Evolutionary conservation across 2,329 filamentous ascomycete species (phyloP).

Genomic region (Fusarium foetens): DNA sequence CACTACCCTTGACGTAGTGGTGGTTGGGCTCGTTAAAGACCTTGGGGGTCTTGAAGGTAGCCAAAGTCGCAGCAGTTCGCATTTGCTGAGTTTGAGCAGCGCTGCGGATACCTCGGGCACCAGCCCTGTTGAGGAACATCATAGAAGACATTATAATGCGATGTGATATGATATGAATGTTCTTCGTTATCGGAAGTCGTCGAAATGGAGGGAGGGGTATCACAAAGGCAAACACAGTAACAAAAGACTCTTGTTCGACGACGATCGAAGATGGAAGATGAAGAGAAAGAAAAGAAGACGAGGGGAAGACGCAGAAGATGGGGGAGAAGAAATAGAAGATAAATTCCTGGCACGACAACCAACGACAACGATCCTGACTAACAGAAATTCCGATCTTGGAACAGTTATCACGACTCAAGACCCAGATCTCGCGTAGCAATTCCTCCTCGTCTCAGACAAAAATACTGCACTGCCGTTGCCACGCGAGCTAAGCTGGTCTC

Average conservation of each 20-base stretch:
- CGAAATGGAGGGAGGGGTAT: slow-evolving; percentile 33
- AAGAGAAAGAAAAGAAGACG: neutral
- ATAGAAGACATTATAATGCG: slow-evolving; percentile 49
- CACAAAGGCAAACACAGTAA: slow-evolving; percentile 24
- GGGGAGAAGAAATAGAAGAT: slow-evolving; percentile 12
- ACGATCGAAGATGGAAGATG: slow-evolving; percentile 30
- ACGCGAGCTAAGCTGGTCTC: slow-evolving; percentile 19
- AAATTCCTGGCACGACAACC: slow-evolving; percentile 1
- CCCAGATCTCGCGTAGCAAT: slow-evolving; percentile 19
- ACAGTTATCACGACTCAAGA: slow-evolving; percentile 24
- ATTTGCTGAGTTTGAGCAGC: slow-evolving; percentile 46
- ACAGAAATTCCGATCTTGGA: slow-evolving; percentile 25
- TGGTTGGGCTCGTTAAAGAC: slow-evolving; percentile 96
- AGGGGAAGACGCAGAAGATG: slow-evolving; percentile 1
- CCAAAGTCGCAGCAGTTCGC: slow-evolving; percentile 67
- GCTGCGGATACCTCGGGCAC: slow-evolving; percentile 47
- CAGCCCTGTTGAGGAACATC: slow-evolving; percentile 48
- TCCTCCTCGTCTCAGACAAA: neutral
- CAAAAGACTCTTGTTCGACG: slow-evolving; percentile 19
- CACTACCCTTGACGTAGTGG: slow-evolving; percentile 86
- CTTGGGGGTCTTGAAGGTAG: slow-evolving; percentile 86
- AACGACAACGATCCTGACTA: slow-evolving; percentile 28
- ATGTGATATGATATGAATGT: neutral
- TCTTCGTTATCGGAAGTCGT: slow-evolving; percentile 32
- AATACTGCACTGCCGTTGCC: slow-evolving; percentile 11